These are phyloP conservation scores for Pichia sp. DNA, from an alignment of 1,139 yeast genomes.

Conservation along the genomic window DNA sequence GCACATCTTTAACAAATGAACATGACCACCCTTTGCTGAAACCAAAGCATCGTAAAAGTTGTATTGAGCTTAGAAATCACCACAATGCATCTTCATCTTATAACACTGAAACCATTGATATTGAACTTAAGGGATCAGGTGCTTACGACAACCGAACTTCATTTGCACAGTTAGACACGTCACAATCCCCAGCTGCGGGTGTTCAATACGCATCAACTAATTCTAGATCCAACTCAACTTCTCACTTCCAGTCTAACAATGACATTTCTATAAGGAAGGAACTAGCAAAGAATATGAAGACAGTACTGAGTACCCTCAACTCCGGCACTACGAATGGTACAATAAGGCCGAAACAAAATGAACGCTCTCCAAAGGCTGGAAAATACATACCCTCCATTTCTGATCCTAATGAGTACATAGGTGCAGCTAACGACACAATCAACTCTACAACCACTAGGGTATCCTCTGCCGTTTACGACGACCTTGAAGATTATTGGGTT, in stretches of 20 bases:
- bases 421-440: no score
- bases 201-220: no score
- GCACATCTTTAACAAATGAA: neutral
- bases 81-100: slow-evolving; percentile 7
- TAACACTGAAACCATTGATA: slow-evolving; percentile 20
- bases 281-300: no score
- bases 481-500: slow-evolving; percentile 27
- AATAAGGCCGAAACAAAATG: no score
- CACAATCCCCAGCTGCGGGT: slow-evolving; percentile 10
- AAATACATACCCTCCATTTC: no score
- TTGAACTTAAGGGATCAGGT: slow-evolving; percentile 21
- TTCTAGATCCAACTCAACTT: no score
- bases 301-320: no score
- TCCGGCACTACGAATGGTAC: no score
- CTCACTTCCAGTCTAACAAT: no score
- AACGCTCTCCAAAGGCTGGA: no score
- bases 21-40: neutral
- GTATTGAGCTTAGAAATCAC: slow-evolving; percentile 10
- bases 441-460: slow-evolving; percentile 6
- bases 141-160: slow-evolving; percentile 4
- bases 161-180: neutral
- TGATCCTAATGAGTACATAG: no score
- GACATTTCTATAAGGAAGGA: no score
- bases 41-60: slow-evolving; percentile 8
- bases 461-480: slow-evolving; percentile 25